Conservation (phyloP, 345 rosid genomes). For the Eutrema japonicum region DNA sequence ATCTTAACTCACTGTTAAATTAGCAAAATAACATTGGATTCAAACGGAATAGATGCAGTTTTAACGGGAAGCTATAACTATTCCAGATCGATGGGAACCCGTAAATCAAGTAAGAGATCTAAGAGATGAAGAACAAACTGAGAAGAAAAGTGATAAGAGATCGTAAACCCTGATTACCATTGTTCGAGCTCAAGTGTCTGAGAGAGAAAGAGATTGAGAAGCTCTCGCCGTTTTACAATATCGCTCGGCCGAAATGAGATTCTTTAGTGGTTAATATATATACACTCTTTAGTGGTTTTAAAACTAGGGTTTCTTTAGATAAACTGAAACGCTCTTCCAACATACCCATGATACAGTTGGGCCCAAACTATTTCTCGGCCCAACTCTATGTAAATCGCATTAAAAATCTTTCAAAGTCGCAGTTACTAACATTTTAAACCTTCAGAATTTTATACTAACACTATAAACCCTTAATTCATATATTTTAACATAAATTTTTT, state of each 20-base stretch:
- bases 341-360: slow-evolving; percentile 5
- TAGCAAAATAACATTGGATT: background rate
- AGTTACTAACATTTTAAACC: too few relatives aligned
- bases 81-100: background rate
- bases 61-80: background rate
- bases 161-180: slow-evolving; percentile 5
- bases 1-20: background rate
- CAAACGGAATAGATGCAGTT: background rate
- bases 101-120: background rate
- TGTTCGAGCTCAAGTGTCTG: slow-evolving; percentile 5
- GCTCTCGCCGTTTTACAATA: slow-evolving; percentile 13
- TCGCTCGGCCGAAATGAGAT: background rate
- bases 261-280: too few relatives aligned
- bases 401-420: too few relatives aligned
- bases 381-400: too few relatives aligned
- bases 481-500: too few relatives aligned
- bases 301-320: slow-evolving; percentile 21
- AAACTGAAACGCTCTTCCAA: background rate
- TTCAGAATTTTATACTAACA: too few relatives aligned
- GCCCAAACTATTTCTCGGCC: background rate
- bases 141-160: background rate
- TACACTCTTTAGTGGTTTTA: too few relatives aligned
- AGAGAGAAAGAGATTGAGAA: background rate
- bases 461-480: too few relatives aligned
- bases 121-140: background rate